Base-by-base conservation (phyloP, 108 stramenopile species). In the Hondaea fermentalgiana region DNA sequence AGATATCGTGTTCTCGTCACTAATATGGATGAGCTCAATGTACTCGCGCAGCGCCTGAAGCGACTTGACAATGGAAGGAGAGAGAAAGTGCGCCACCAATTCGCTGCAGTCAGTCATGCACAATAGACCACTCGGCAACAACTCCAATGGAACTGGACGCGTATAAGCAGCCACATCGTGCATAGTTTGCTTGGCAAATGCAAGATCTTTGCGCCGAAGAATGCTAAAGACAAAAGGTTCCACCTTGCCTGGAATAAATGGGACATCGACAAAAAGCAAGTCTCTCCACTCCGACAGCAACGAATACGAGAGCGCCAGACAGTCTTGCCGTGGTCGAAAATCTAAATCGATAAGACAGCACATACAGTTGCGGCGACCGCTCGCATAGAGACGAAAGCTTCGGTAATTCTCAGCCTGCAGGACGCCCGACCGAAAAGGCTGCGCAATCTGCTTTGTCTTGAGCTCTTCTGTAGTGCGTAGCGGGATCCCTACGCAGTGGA, bases 101-200 rank as follows among this genome's bases (percentile, higher is more conserved):
- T 83, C 76, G 51, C 76, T 83, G 51, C 76, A 83, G 51, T 83
- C 76, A 23, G 76, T 83, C 45, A 53, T 47, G 76, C 76, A 83
- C n/a, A 83, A 45, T 14, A 83, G 4, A 6, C 51, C 51, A 12
- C 6, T 35, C 76, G 76, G 76, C 76, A 83, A 35, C 10, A 83
- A 23, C 76, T 83, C 76, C 4, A 83, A 45, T 16, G 76, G 76
- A 12, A 83, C 76, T 1, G 45, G 76, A 25, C 76, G 45, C 45
- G 76, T 83, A 8, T 25, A 83, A 4, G 49, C n/a, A 47, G 76
- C 76, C 8, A 83, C 51, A 23, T 83, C 76, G 51, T 53, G 76
- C 76, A 83, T 83, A 23, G 76, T 83, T 8, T 83, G n/a, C 51
- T 28, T 47, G 12, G 49, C 76, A 28, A 83, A 83, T 6, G 45